Conservation (phyloP, 2,329 filamentous ascomycete genomes). For the Cadophora sp. region DNA sequence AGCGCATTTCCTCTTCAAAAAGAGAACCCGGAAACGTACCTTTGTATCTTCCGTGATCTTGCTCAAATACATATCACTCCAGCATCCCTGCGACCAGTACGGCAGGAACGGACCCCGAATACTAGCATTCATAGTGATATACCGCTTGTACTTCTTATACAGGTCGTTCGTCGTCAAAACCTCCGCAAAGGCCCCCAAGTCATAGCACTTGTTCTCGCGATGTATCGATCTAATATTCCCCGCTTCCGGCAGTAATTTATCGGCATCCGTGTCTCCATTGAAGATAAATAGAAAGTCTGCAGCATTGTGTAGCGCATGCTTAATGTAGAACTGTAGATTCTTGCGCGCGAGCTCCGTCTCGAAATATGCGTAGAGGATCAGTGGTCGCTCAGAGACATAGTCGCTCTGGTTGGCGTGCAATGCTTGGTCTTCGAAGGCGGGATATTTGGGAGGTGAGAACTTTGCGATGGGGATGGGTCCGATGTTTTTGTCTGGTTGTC, state of each 20-base stretch:
- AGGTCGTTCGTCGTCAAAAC: conserved; percentile 36
- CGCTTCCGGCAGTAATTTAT: conserved; percentile 29
- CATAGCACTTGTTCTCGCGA: conserved; percentile 40
- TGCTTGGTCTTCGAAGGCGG: background rate
- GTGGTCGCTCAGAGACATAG: conserved; percentile 29
- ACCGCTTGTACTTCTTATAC: conserved; percentile 39
- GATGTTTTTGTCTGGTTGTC: background rate
- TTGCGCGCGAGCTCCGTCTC: conserved; percentile 35
- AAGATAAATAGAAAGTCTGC: conserved; percentile 42
- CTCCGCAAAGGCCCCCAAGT: conserved; percentile 40
- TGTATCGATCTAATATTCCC: conserved; percentile 35
- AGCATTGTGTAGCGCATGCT: conserved; percentile 37
- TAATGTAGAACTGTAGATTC: conserved; percentile 40
- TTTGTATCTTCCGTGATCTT: conserved; percentile 36
- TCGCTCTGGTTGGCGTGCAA: background rate
- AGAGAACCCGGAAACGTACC: conserved; percentile 24
- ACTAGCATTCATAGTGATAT: conserved; percentile 41
- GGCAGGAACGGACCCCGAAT: conserved; percentile 42
- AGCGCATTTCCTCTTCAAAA: conserved; percentile 1
- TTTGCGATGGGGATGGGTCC: conserved; percentile 8
- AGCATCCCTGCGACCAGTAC: conserved; percentile 37
- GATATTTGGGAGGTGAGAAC: conserved; percentile 1
- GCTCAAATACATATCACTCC: conserved; percentile 40
- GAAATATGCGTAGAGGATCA: conserved; percentile 41
- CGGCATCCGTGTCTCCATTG: conserved; percentile 38